phyloP scores from a whole-genome alignment of 1,139 yeast genomes.

The Petasospora fabianii region DNA sequence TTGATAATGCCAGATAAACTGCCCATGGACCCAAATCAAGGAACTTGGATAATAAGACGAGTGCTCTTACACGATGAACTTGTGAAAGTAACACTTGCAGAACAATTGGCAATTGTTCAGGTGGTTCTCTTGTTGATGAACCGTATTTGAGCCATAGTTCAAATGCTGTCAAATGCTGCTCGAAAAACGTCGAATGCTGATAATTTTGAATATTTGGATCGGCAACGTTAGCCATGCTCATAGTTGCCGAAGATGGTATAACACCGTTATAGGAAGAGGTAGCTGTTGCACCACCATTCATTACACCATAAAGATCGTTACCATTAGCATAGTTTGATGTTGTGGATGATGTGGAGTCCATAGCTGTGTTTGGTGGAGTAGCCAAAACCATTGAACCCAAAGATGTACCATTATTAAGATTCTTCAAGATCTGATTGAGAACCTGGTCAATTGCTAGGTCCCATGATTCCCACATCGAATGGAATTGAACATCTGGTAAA shows the following conservation, averaged over 20 bases:
- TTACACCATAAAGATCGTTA: not conserved
- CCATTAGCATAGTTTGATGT: too few relatives aligned
- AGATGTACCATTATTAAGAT: slow-evolving; percentile 30
- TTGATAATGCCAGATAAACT: slow-evolving; percentile 84
- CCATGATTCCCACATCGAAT: slow-evolving; percentile 99
- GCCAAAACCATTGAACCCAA: not conserved
- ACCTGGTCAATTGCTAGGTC: slow-evolving; percentile 96
- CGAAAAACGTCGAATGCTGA: slow-evolving; percentile 90
- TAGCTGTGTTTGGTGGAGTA: not conserved
- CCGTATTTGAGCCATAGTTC: slow-evolving; percentile 95
- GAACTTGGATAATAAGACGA: slow-evolving; percentile 77
- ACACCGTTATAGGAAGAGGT: slow-evolving; percentile 14
- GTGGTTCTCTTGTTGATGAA: slow-evolving; percentile 78
- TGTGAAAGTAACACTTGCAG: slow-evolving; percentile 90
- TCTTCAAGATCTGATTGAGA: slow-evolving; percentile 57
- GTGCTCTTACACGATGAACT: slow-evolving; percentile 87
- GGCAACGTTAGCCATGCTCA: not conserved
- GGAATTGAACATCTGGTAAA: slow-evolving; percentile 69
- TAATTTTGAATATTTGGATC: slow-evolving; percentile 39
- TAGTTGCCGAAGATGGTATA: slow-evolving; percentile 9
- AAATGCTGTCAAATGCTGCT: slow-evolving; percentile 93
- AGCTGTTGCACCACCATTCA: slow-evolving; percentile 5
- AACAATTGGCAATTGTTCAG: slow-evolving; percentile 93
- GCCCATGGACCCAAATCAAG: slow-evolving; percentile 98
- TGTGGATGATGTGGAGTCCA: not conserved